phyloP scores from a whole-genome alignment of 106 monocot species.

The Dendrobium chrysotoxum region DNA sequence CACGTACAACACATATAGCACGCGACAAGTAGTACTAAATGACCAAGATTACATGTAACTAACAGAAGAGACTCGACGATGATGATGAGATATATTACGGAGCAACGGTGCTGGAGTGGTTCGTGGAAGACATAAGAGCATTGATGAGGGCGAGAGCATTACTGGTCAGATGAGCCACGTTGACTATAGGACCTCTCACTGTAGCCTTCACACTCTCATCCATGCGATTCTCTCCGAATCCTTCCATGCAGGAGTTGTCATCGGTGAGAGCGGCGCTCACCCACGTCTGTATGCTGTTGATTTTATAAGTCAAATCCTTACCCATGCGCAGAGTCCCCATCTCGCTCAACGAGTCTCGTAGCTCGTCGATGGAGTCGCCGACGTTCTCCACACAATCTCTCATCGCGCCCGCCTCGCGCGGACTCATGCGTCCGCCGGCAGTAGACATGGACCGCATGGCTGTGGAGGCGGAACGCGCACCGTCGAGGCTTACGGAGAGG shows the following conservation, averaged over 20 bases:
- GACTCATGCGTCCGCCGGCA: background rate
- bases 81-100: too few relatives aligned
- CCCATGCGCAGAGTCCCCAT: background rate
- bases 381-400: background rate
- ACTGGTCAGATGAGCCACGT: slow-evolving; percentile 15
- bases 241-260: background rate
- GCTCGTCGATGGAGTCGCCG: background rate
- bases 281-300: background rate
- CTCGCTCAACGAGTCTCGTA: background rate
- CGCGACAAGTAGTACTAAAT: too few relatives aligned
- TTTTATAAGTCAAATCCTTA: background rate
- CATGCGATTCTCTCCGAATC: background rate
- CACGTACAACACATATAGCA: too few relatives aligned
- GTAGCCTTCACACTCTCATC: background rate
- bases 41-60: too few relatives aligned
- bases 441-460: background rate
- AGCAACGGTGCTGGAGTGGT: too few relatives aligned
- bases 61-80: too few relatives aligned
- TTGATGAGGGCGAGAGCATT: slow-evolving; percentile 24
- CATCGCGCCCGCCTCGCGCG: slow-evolving; percentile 1
- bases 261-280: background rate
- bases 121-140: background rate
- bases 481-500: slow-evolving; percentile 11
- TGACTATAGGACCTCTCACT: background rate
- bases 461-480: slow-evolving; percentile 1